Conservation (phyloP, 2,329 filamentous ascomycete species). For the Zopfia rhizophila region DNA sequence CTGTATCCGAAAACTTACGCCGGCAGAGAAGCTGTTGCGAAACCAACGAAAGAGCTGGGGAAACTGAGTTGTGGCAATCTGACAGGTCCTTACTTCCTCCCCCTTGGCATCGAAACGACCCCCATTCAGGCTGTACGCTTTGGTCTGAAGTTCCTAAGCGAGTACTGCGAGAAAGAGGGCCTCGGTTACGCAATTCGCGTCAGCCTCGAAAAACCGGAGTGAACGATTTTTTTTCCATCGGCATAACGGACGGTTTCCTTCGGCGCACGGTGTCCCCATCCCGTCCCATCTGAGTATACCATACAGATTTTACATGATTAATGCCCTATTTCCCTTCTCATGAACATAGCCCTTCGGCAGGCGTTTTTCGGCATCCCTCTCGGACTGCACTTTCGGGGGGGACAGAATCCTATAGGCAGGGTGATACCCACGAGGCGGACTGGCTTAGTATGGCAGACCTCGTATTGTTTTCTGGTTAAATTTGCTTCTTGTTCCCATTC, state of each 20-base stretch:
- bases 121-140: slow-evolving; percentile 58
- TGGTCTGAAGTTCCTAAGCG: slow-evolving; percentile 53
- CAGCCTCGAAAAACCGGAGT: slow-evolving; percentile 40
- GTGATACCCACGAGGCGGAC: slow-evolving; percentile 26
- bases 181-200: slow-evolving; percentile 38
- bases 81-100: slow-evolving; percentile 53
- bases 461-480: too few species aligned
- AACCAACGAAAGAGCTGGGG: slow-evolving; percentile 40
- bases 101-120: slow-evolving; percentile 52
- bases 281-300: too few species aligned
- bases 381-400: background rate
- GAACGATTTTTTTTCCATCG: slow-evolving; percentile 10
- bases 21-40: slow-evolving; percentile 32
- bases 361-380: background rate
- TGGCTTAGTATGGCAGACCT: too few species aligned
- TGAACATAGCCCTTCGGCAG: too few species aligned
- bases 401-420: slow-evolving; percentile 2
- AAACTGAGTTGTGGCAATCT: slow-evolving; percentile 46
- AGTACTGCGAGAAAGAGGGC: slow-evolving; percentile 53
- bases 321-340: too few species aligned
- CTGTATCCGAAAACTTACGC: slow-evolving; percentile 53
- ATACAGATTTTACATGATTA: too few species aligned
- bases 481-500: too few species aligned
- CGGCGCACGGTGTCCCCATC: slow-evolving; percentile 3
- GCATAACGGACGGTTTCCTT: slow-evolving; percentile 9